Base-by-base conservation (phyloP, 2,329 filamentous ascomycete species). In the Aspergillus costaricaensis region DNA sequence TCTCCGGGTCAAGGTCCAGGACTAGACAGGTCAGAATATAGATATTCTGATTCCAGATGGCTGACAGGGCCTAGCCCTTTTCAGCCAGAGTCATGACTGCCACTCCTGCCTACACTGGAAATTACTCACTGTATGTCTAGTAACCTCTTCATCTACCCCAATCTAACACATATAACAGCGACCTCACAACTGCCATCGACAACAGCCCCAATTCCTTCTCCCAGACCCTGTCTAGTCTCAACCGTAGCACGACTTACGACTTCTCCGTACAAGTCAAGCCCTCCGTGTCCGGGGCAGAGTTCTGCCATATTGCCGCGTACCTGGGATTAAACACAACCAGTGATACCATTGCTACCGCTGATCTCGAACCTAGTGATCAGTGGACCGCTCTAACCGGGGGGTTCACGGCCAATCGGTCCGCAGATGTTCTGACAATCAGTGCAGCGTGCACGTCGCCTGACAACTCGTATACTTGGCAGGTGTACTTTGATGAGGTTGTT, bases 401-500 rank as follows among this genome's bases (percentile, higher is more conserved):
- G 12, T 69, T 62, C 57, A 54, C 60, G 2, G 38, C 54, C 7
- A 62, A 51, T 23, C 32, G 56, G 8, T 51, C 61, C 1, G 30
- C 54, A 12, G 68, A 67, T 21, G 36, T 55, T 4, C 49, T 69
- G 54, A 65, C 57, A 23, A 60, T 69, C n/a, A 5, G 58, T 30
- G 68, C 59, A 21, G 44, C 30, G 25, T 68, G 68, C 60, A 63
- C 63, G 19, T 63, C 53, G 5, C 58, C 62, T 52, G 67, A 67
- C 32, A 62, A 57, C 5, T 68, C 66, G 4, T 47, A 63, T 14
- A 63, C 59, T 0, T 62, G 63, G 10, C 15, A 57, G 30, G 57
- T 69, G 5, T 61, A 51, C 38, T 38, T 69, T n/a, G 62, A 76
- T 72, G 72, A 65, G 66, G 25, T 66, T 55, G 25, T 58, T 25